Percentiles rank a stretch among this genome's conserved stretches.
phyloP scores from a whole-genome alignment of 1,284 basidiomycete species.

The Anthracocystis panici-leucophaei region DNA sequence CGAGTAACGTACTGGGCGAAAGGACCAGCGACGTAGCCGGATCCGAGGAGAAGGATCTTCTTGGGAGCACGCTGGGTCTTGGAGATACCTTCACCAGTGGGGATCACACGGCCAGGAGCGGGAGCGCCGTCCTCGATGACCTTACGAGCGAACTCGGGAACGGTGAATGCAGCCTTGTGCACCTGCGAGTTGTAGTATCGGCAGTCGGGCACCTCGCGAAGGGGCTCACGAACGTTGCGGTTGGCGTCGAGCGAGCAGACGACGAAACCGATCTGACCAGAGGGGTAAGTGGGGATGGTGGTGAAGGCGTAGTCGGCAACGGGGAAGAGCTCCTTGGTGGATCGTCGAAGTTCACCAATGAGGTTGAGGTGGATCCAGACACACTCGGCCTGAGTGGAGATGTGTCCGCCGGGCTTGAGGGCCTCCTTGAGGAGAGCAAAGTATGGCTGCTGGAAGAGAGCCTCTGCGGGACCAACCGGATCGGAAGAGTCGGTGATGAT shows the following conservation, averaged over 20 bases:
- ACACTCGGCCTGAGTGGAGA: slow-evolving; percentile 96
- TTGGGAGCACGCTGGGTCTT: slow-evolving; percentile 70
- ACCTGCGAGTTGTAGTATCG: slow-evolving; percentile 88
- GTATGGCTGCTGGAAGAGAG: slow-evolving; percentile 96
- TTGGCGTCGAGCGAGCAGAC: slow-evolving; percentile 81
- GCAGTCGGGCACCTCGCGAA: slow-evolving; percentile 75
- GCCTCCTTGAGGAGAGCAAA: slow-evolving; percentile 93
- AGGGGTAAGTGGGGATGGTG: slow-evolving; percentile 97
- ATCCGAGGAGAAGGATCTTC: slow-evolving; percentile 91
- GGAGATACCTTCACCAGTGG: slow-evolving; percentile 73
- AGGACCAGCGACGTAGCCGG: slow-evolving; percentile 93
- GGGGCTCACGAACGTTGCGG: slow-evolving; percentile 69
- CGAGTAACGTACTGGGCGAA: slow-evolving; percentile 93
- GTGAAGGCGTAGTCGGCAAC: slow-evolving; percentile 92
- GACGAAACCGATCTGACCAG: slow-evolving; percentile 96
- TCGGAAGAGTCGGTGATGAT: slow-evolving; percentile 99
- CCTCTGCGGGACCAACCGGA: slow-evolving; percentile 93
- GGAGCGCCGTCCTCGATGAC: slow-evolving; percentile 69
- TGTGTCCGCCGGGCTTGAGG: slow-evolving; percentile 88
- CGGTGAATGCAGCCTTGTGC: slow-evolving; percentile 85
- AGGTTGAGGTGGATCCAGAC: slow-evolving; percentile 94
- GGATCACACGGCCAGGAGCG: slow-evolving; percentile 63
- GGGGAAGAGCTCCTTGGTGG: slow-evolving; percentile 83
- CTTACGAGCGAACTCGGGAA: slow-evolving; percentile 88
- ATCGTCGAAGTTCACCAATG: slow-evolving; percentile 82